Evolutionary conservation across 257 asterid genomes (phyloP), one percentile per base, ranked within the genome.

Genomic region (Lycium barbarum): DNA sequence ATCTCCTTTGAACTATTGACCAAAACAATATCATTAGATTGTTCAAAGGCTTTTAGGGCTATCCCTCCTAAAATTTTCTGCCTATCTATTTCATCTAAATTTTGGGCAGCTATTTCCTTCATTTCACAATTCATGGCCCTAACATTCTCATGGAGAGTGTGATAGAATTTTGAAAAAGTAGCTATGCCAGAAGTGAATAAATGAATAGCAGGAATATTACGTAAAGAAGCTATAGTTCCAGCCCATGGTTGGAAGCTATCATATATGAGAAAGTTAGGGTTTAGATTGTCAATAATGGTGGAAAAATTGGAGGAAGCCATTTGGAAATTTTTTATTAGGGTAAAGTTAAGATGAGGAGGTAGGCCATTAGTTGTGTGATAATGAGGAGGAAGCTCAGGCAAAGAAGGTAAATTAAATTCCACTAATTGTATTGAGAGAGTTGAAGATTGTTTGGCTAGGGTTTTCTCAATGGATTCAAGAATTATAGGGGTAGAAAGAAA

Each of bases 221-320:
- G 83, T 10, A 68, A 55, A 53, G 83, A 26, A 14, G 83, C 83
- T 6, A 14, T n/a, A 43, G 68, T 53, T 26, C 20, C 53, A 38
- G 49, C 83, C 83, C 83, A 79, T 20, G 83, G 83, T 22, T 79
- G 83, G 35, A 55, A 55, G 26, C 35, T 63, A 54, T 79, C 83
- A 43, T 79, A 79, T 14, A 79, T 79, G 53, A 79, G 22, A 40
- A 79, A 35, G 11, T 79, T 63, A 20, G 83, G 83, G n/a, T 79
- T 55, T 79, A 79, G 9, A 54, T 53, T 7, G 17, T 36, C 51
- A 36, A 68, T 12, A 68, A 36, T 36, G 22, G 36, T 12, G 51
- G 51, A 36, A 12, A 68, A 36, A 22, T 22, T 13, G 36, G 49
- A 14, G 38, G 7, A 9, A 22, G 70, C 38, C 15, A 63, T 22